phyloP scores from a whole-genome alignment of 2,329 filamentous ascomycete genomes.

The Botrytis byssoidea region DNA sequence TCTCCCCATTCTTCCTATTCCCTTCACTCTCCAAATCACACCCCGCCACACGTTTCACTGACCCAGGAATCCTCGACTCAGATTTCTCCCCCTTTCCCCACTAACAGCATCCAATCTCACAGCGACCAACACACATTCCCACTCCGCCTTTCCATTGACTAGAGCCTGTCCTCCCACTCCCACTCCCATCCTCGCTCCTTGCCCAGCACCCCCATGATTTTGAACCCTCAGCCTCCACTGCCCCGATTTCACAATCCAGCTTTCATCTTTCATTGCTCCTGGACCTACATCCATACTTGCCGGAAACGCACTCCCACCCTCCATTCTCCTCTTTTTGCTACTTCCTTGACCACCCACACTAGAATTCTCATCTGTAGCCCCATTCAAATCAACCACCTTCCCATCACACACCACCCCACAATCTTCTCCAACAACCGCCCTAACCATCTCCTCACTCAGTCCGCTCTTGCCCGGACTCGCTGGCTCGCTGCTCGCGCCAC shows the following conservation, averaged over 20 bases:
- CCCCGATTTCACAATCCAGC: slow-evolving; percentile 64
- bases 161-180: slow-evolving; percentile 37
- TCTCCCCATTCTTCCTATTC: not conserved
- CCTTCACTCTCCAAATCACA: not conserved
- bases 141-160: slow-evolving; percentile 48
- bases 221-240: slow-evolving; percentile 73
- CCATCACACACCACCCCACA: slow-evolving; percentile 61
- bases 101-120: slow-evolving; percentile 74
- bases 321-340: slow-evolving; percentile 26
- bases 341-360: slow-evolving; percentile 1
- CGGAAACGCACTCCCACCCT: not conserved
- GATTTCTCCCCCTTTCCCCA: slow-evolving; percentile 65
- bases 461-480: slow-evolving; percentile 68
- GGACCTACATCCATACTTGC: not conserved
- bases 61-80: slow-evolving; percentile 59
- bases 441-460: slow-evolving; percentile 67
- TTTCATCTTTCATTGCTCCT: slow-evolving; percentile 26
- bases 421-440: slow-evolving; percentile 60
- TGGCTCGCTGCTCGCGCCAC: slow-evolving; percentile 60
- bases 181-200: slow-evolving; percentile 73
- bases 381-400: slow-evolving; percentile 32
- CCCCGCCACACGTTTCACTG: not conserved
- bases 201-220: slow-evolving; percentile 45
- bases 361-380: not conserved
- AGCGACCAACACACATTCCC: slow-evolving; percentile 71